Evolutionary conservation across 495 filamentous ascomycete species (phyloP), one percentile per base, ranked within the genome.

Genomic region (Thermothielavioides terrestris): DNA sequence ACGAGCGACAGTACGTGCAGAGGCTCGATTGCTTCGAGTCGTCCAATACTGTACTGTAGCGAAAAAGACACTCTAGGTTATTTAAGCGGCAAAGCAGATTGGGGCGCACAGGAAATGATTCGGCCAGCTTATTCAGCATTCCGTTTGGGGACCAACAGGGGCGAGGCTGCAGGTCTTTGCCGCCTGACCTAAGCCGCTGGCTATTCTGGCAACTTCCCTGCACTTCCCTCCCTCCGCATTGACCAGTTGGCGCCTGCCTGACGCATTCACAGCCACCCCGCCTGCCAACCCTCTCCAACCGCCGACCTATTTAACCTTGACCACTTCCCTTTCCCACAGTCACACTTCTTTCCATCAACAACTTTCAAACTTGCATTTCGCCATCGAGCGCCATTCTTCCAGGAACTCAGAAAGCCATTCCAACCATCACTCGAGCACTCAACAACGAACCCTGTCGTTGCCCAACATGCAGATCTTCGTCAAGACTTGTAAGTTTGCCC

Each of bases 391-490:
- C 27, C 42, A 14, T 26, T 14, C 32, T 41, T 50, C 28, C n/a
- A n/a, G n/a, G n/a, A n/a, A n/a, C n/a, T n/a, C n/a, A n/a, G 34
- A 14, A 15, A n/a, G 20, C 2, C 21, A 34, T 15, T 4, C 26
- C 48, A 26, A 30, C 6, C 40, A 48, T 58, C 58, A 56, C 61
- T 21, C 50, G 40, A 50, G 34, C 42, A 54, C 44, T 56, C 50
- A 49, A 50, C 50, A 2, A 54, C 31, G 22, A 46, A 42, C 15
- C 34, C 30, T n/a, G n/a, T n/a, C n/a, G n/a, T 28, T 43, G 49
- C 30, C 39, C 50, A 79, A 53, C 70, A 95, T 95, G 89, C 89
- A 95, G 78, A 94, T 95, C 78, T 95, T 95, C 73, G 89, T 95
- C 58, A 95, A 95, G 83, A 95, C 89, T 57, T 78, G 86, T 90